Evolutionary conservation across 2,329 filamentous ascomycete species (phyloP).

Genomic region (Acarospora socialis): DNA sequence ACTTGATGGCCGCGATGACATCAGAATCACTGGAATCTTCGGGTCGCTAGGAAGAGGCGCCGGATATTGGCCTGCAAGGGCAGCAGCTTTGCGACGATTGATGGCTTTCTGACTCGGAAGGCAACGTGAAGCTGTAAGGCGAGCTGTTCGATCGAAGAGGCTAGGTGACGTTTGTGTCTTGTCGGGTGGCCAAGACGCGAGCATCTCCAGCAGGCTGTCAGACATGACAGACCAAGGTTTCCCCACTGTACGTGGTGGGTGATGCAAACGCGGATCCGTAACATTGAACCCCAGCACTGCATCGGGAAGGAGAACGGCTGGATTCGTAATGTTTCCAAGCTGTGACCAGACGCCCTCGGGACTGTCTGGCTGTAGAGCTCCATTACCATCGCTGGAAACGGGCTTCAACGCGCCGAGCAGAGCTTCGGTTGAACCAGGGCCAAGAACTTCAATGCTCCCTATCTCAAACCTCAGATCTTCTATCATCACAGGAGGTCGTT

Average conservation of each 20-base stretch:
- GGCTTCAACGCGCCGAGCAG: slow-evolving; percentile 55
- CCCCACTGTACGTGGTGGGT: slow-evolving; percentile 51
- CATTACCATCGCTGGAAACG: slow-evolving; percentile 13
- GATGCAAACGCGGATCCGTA: slow-evolving; percentile 64
- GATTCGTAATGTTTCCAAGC: slow-evolving; percentile 44
- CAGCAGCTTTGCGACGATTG: slow-evolving; percentile 57
- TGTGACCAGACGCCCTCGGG: slow-evolving; percentile 28
- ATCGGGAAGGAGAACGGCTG: slow-evolving; percentile 53
- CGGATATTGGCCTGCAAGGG: slow-evolving; percentile 48
- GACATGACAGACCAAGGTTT: slow-evolving; percentile 23
- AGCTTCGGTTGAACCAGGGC: slow-evolving; percentile 66
- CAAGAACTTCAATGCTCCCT: slow-evolving; percentile 55
- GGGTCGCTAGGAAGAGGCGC: slow-evolving; percentile 48
- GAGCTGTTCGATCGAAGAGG: slow-evolving; percentile 54
- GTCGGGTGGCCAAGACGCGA: slow-evolving; percentile 57
- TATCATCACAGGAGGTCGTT: slow-evolving; percentile 45
- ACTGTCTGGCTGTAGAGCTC: slow-evolving; percentile 16
- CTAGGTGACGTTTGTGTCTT: slow-evolving; percentile 30
- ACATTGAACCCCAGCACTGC: slow-evolving; percentile 58
- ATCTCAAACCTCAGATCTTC: slow-evolving; percentile 59
- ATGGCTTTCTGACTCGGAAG: slow-evolving; percentile 66
- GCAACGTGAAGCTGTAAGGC: slow-evolving; percentile 50
- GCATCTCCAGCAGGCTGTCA: slow-evolving; percentile 39
- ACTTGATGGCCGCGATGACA: slow-evolving; percentile 41
- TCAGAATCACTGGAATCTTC: slow-evolving; percentile 60